Base-by-base conservation (phyloP, 1,284 basidiomycete species). In the Afroboletus lepidellus region DNA sequence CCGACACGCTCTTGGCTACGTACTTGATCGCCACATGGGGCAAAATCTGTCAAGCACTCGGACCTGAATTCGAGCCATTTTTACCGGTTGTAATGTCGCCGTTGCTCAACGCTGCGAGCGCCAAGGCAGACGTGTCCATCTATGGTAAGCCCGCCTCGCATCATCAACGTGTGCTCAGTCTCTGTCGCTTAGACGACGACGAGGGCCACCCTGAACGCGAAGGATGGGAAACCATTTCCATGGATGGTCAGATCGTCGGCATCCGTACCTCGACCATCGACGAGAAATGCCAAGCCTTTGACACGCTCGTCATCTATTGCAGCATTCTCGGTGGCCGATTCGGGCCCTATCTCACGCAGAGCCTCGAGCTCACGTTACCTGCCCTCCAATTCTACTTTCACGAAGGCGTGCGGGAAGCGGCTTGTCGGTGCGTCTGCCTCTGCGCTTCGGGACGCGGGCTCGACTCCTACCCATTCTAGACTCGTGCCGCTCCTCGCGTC, bases 281-380 rank as follows among this genome's bases (percentile, higher is more conserved):
- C 60, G 92, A 94, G 60, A 93, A 94, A 67, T 89, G 90, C 51
- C 85, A 90, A 60, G 90, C 91, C 3, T 92, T 92, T 59, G 87
- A 91, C 59, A 91, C 88, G 32, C 76, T 94, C 15, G 81, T 92
- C 5, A 85, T 90, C 18, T 90, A 92, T 62, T 87, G 83, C 55
- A 84, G 82, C 34, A 84, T 87, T 8, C 77, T 93, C 8, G 79
- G 81, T 0, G 74, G 77, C 1, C 76, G 77, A 3, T 92, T 92
- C 61, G 85, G 83, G 0, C 90, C 88, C 0, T 94, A 87, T 61
- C 72, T 93, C 1, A 66, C 78, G 9, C 83, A 85, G 61, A 79
- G 78, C 11, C 78, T 94, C 32, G 84, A 89, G 63, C 77, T 92
- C 18, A 80, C 85, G 3, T 69, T 94, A 2, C 87, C 86, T 0